Conservation (phyloP, 208 protist species). For the Jaenimonas drosophilae region DNA sequence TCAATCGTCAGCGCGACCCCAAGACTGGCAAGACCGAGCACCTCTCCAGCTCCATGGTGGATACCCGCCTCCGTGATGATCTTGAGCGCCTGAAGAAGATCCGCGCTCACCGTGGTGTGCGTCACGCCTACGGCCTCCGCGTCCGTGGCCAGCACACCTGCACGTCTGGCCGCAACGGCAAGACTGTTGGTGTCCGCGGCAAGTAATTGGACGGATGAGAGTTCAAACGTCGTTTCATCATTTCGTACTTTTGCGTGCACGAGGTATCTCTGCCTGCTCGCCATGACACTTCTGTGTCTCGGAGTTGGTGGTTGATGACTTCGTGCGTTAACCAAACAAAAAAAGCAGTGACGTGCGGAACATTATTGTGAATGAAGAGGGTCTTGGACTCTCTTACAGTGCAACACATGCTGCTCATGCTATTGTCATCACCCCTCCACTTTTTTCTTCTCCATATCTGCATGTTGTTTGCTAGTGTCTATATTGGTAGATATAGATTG, state of each 20-base stretch:
- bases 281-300: too few relatives aligned
- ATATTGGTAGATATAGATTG: too few relatives aligned
- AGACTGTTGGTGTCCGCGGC: slow-evolving; percentile 78
- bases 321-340: not conserved
- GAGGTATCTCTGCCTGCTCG: not conserved
- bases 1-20: slow-evolving; percentile 99
- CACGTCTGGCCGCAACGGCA: slow-evolving; percentile 98
- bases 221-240: too few relatives aligned
- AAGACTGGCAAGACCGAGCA: slow-evolving; percentile 98
- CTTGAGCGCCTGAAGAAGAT: slow-evolving; percentile 99
- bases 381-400: too few relatives aligned
- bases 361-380: too few relatives aligned
- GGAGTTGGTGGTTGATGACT: not conserved
- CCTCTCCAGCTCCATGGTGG: slow-evolving; percentile 94
- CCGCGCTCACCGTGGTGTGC: slow-evolving; percentile 96
- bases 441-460: too few relatives aligned
- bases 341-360: not conserved
- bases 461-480: too few relatives aligned
- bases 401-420: too few relatives aligned
- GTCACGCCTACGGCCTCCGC: slow-evolving; percentile 97
- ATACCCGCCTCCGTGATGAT: slow-evolving; percentile 98
- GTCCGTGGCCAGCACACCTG: slow-evolving; percentile 99
- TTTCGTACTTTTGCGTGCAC: too few relatives aligned
- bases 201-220: slow-evolving; percentile 38
- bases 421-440: too few relatives aligned